Evolutionary conservation across 805 yeast genomes (phyloP).

Genomic region (Lipomyces kockii): DNA sequence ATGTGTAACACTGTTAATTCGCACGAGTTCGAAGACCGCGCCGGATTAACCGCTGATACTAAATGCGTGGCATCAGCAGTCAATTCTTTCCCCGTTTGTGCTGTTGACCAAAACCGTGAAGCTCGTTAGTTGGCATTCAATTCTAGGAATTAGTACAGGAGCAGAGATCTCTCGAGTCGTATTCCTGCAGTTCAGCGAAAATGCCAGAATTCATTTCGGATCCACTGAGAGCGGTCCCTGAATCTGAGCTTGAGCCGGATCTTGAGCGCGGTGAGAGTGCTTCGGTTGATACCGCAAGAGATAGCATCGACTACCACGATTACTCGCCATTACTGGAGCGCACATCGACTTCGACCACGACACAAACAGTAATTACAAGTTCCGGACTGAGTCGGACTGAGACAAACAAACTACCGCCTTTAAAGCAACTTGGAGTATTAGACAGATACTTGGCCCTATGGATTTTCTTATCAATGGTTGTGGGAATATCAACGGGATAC

Average conservation of each 20-base stretch:
- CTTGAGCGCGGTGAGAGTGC: constrained; percentile 29
- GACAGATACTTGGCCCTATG: constrained; percentile 39
- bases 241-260: constrained; percentile 14
- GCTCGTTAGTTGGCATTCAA: too few species aligned
- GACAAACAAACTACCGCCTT: constrained; percentile 24
- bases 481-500: constrained; percentile 40
- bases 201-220: constrained; percentile 4
- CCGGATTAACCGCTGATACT: too few species aligned
- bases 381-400: constrained; percentile 20
- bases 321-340: constrained; percentile 28
- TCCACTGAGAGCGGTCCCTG: constrained; percentile 25
- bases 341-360: constrained; percentile 14
- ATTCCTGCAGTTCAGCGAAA: background rate
- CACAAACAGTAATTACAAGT: constrained; percentile 14
- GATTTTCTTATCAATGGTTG: constrained; percentile 39
- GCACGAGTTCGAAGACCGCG: background rate
- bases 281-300: constrained; percentile 21
- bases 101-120: too few species aligned
- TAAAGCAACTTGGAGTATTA: constrained; percentile 29
- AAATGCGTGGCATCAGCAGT: background rate
- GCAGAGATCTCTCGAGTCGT: background rate
- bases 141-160: background rate
- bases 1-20: background rate
- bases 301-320: constrained; percentile 23
- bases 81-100: too few species aligned